Evolutionary conservation across 306 rosid genomes (phyloP).

Genomic region (Cucumis melo): DNA sequence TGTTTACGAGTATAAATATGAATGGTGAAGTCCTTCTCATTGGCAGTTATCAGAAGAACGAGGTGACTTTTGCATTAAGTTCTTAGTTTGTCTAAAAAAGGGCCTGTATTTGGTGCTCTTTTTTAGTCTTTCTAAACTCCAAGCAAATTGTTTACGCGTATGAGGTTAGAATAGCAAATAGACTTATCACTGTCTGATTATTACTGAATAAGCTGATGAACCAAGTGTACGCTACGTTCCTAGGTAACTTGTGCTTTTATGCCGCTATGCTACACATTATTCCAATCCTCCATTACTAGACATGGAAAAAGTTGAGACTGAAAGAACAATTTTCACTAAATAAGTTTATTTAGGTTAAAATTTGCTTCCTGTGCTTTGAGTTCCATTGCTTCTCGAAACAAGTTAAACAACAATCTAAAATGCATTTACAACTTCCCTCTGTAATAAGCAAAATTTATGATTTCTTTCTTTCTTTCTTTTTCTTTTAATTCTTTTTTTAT

Average conservation of each 20-base stretch:
- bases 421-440: background rate
- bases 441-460: background rate
- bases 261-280: background rate
- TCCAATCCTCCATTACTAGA: too few relatives aligned
- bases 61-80: constrained; percentile 12
- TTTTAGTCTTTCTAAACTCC: background rate
- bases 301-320: too few relatives aligned
- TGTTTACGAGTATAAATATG: constrained; percentile 55
- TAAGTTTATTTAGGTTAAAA: too few relatives aligned
- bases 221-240: background rate
- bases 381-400: background rate
- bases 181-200: background rate
- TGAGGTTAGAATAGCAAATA: background rate
- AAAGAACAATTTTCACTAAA: too few relatives aligned
- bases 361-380: too few relatives aligned
- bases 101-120: background rate
- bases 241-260: background rate
- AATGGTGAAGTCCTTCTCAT: constrained; percentile 39
- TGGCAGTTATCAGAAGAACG: constrained; percentile 46
- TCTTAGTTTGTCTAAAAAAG: background rate
- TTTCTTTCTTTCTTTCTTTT: too few relatives aligned
- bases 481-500: too few relatives aligned
- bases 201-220: background rate
- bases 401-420: background rate
- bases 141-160: background rate